These are phyloP conservation scores for Borealophlyctis nickersoniae DNA, from an alignment of 192 early-diverging fungal genomes.

Conservation along the genomic window DNA sequence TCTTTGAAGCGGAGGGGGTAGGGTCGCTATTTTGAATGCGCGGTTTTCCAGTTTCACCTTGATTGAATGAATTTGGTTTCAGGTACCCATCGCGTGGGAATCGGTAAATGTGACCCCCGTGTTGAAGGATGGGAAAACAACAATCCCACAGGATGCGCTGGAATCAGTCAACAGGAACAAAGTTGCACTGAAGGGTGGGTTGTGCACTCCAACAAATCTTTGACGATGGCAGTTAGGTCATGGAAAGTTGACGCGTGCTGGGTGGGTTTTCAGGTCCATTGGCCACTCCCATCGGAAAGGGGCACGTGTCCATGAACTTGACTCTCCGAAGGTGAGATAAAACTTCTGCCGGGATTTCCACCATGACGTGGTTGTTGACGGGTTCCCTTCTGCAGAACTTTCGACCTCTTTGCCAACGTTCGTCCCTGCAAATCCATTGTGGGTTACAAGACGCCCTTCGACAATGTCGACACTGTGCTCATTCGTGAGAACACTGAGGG, in stretches of 20 bases:
- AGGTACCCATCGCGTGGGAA: slow-evolving; percentile 97
- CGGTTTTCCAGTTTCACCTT: neutral
- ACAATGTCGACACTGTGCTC: slow-evolving; percentile 94
- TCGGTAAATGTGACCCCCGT: slow-evolving; percentile 90
- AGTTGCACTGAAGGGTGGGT: slow-evolving; percentile 86
- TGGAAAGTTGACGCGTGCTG: neutral
- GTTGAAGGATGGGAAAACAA: slow-evolving; percentile 86
- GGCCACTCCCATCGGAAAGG: slow-evolving; percentile 98
- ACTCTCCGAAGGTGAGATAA: slow-evolving; percentile 49
- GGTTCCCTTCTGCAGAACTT: slow-evolving; percentile 86
- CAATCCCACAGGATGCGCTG: slow-evolving; percentile 89
- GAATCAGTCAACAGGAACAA: slow-evolving; percentile 92
- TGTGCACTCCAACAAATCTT: neutral
- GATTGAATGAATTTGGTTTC: neutral
- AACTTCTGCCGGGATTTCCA: neutral
- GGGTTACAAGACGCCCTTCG: slow-evolving; percentile 94
- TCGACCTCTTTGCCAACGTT: slow-evolving; percentile 98
- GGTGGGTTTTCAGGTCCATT: slow-evolving; percentile 61
- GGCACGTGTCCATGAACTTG: slow-evolving; percentile 90
- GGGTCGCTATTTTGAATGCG: slow-evolving; percentile 19
- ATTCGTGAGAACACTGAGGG: slow-evolving; percentile 99
- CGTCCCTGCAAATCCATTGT: slow-evolving; percentile 96
- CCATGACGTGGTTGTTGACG: slow-evolving; percentile 64
- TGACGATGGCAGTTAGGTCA: neutral
- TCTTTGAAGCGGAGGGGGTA: slow-evolving; percentile 87